phyloP scores from a whole-genome alignment of 768 basidiomycete species.

The Boletus patriciae region DNA sequence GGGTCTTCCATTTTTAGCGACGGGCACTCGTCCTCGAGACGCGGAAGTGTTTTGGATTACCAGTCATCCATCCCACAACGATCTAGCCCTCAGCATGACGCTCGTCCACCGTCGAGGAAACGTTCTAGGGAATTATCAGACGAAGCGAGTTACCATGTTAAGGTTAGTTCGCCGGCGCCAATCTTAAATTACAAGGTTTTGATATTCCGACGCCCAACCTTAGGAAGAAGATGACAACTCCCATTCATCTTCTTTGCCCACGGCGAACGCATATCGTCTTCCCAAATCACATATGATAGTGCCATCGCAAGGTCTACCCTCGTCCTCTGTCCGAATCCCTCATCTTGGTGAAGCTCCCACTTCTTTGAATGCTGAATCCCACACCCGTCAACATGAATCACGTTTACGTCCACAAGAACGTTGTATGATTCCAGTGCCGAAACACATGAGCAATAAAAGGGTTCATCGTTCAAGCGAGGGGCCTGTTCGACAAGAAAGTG shows the following conservation, averaged over 20 bases:
- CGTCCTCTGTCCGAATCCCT: conserved; percentile 16
- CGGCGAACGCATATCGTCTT: conserved; percentile 20
- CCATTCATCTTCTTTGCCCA: conserved; percentile 19
- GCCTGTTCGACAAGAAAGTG: conserved; percentile 30
- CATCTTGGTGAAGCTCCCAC: conserved; percentile 10
- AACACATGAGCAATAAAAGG: conserved; percentile 28
- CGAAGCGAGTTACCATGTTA: conserved; percentile 27
- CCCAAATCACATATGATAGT: conserved; percentile 25
- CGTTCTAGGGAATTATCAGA: conserved; percentile 34
- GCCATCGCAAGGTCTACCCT: conserved; percentile 22
- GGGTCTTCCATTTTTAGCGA: conserved; percentile 33
- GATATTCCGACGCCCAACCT: conserved; percentile 25
- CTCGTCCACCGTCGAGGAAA: conserved; percentile 32
- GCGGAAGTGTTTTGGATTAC: conserved; percentile 18
- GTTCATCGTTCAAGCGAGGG: conserved; percentile 30
- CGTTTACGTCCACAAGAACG: conserved; percentile 28
- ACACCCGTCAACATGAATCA: conserved; percentile 18
- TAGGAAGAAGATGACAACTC: conserved; percentile 28
- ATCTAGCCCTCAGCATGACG: conserved; percentile 15
- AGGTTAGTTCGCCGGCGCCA: conserved; percentile 32
- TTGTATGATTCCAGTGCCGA: conserved; percentile 18
- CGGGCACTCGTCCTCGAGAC: conserved; percentile 20
- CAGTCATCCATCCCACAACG: conserved; percentile 15
- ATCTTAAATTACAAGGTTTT: conserved; percentile 29
- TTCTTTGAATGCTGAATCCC: conserved; percentile 17